Evolutionary conservation across 2,329 filamentous ascomycete genomes (phyloP).

Genomic region (Didymosphaeria variabile): DNA sequence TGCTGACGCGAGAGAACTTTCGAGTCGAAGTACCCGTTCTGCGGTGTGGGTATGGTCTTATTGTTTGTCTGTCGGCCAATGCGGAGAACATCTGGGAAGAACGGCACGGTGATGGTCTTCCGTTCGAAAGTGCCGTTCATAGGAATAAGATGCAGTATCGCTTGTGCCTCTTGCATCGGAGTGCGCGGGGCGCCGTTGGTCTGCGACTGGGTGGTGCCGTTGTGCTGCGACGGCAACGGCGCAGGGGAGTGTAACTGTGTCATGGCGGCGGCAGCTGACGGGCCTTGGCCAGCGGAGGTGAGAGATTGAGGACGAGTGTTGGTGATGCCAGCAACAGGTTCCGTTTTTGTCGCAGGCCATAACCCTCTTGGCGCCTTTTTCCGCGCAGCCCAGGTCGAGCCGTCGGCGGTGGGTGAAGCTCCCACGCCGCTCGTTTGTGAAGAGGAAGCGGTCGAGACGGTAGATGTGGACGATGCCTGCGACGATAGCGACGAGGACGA

Average conservation of each 20-base stretch:
- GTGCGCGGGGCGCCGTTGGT: conserved; percentile 64
- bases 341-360: conserved; percentile 72
- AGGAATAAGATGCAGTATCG: conserved; percentile 84
- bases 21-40: conserved; percentile 97
- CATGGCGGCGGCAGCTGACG: conserved; percentile 68
- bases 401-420: conserved; percentile 44
- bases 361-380: conserved; percentile 64
- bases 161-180: conserved; percentile 67
- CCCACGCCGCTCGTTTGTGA: conserved; percentile 69
- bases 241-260: conserved; percentile 70
- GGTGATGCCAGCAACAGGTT: conserved; percentile 70
- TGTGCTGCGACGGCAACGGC: conserved; percentile 74
- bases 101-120: conserved; percentile 94
- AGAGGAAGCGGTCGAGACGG: conserved; percentile 68
- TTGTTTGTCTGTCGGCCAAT: conserved; percentile 98
- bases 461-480: conserved; percentile 70
- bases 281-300: conserved; percentile 65
- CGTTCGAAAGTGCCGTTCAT: conserved; percentile 97
- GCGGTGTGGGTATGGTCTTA: conserved; percentile 88
- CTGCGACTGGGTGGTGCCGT: conserved; percentile 67
- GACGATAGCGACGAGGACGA: conserved; percentile 85
- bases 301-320: conserved; percentile 70
- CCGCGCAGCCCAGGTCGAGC: conserved; percentile 53
- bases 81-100: conserved; percentile 89
- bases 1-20: conserved; percentile 97